Evolutionary conservation across 345 rosid species (phyloP).

Genomic region (Populus deltoides): DNA sequence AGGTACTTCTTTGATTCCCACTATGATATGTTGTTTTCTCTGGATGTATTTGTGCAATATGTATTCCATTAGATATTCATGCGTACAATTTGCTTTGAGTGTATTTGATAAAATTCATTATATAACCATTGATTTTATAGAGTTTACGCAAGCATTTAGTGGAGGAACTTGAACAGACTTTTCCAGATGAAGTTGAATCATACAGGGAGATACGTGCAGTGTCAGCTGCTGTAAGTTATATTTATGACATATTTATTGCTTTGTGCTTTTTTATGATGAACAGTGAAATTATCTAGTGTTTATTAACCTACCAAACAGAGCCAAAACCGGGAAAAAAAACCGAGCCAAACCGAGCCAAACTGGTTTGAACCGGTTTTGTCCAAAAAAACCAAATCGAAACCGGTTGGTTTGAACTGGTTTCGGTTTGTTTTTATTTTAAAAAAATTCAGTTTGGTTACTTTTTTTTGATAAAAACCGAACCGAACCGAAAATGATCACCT

Average conservation of each 20-base stretch:
- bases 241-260: not conserved
- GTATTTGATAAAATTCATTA: not conserved
- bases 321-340: no score
- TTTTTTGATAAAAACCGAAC: no score
- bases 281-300: not conserved
- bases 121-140: conserved; percentile 24
- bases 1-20: conserved; percentile 41
- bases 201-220: conserved; percentile 80
- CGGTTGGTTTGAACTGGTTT: no score
- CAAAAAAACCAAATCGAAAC: no score
- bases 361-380: no score
- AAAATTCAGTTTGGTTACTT: no score
- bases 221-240: conserved; percentile 81
- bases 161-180: conserved; percentile 85
- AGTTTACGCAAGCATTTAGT: conserved; percentile 71
- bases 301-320: not conserved
- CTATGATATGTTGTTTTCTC: not conserved
- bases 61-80: not conserved
- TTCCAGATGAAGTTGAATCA: conserved; percentile 85
- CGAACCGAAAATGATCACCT: no score
- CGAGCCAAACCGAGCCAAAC: no score
- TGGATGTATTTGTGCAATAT: not conserved
- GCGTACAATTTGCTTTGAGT: not conserved
- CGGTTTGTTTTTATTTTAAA: no score
- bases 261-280: not conserved